phyloP scores from a whole-genome alignment of 1,139 yeast species.

The Nadsonia starkeyi-henricii region DNA sequence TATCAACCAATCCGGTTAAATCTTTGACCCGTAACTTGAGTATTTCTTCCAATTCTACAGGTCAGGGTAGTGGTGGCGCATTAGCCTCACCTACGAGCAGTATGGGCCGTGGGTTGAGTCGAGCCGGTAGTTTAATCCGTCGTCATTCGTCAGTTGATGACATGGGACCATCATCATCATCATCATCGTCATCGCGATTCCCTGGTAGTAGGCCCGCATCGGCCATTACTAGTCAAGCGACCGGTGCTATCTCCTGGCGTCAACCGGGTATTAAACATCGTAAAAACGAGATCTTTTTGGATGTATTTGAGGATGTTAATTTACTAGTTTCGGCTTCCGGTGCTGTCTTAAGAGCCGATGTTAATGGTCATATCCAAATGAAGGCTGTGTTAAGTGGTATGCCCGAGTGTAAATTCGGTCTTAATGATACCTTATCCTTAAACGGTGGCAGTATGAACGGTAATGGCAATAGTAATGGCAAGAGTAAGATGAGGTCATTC shows the following conservation, averaged over 20 bases:
- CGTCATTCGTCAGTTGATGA: background rate
- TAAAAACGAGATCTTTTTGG: constrained; percentile 66
- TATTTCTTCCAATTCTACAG: background rate
- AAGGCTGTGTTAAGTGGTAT: constrained; percentile 65
- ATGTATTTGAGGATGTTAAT: constrained; percentile 63
- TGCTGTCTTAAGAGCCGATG: constrained; percentile 52
- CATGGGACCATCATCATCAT: background rate
- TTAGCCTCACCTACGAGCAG: background rate
- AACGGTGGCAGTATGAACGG: constrained; percentile 8
- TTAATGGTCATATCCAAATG: constrained; percentile 64
- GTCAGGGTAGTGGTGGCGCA: background rate
- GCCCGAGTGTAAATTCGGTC: constrained; percentile 59
- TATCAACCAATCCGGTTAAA: background rate
- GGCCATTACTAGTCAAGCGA: constrained; percentile 26
- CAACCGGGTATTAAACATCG: constrained; percentile 59
- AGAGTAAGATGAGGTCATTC: background rate
- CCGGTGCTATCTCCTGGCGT: constrained; percentile 53
- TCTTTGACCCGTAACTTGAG: background rate
- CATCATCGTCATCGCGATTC: constrained; percentile 1
- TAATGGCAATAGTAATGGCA: constrained; percentile 8
- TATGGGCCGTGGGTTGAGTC: background rate
- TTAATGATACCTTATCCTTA: constrained; percentile 30
- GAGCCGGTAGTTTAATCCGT: background rate
- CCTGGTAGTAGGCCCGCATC: constrained; percentile 18
- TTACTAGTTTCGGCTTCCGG: constrained; percentile 39